Evolutionary conservation across 2,329 filamentous ascomycete genomes (phyloP).

Genomic region (Fusarium sp.): DNA sequence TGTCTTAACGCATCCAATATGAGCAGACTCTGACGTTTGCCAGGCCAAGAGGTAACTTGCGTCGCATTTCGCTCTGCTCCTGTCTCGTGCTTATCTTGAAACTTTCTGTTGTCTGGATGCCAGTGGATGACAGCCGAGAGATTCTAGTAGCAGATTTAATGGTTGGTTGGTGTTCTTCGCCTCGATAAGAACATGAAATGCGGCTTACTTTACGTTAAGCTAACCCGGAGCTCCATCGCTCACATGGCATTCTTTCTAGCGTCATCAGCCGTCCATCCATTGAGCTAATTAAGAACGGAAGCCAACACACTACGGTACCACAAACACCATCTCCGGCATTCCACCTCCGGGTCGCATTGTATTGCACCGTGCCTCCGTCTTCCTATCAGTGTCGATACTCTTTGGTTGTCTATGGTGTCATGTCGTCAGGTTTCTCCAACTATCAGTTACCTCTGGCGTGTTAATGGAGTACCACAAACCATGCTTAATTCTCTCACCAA

Average conservation of each 20-base stretch:
- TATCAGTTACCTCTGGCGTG: background rate
- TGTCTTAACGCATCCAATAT: constrained; percentile 9
- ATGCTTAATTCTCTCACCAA: background rate
- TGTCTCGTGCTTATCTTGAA: constrained; percentile 11
- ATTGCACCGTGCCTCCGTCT: background rate
- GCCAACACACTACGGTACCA: constrained; percentile 18
- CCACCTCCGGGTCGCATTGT: constrained; percentile 16
- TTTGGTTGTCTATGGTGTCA: background rate
- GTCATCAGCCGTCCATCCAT: constrained; percentile 20
- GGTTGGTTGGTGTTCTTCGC: constrained; percentile 24
- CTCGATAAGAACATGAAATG: constrained; percentile 35
- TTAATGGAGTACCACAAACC: background rate
- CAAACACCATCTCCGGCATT: constrained; percentile 32
- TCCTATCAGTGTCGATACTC: background rate
- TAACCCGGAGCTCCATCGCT: constrained; percentile 14
- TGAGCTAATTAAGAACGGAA: constrained; percentile 23
- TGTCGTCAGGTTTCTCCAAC: background rate
- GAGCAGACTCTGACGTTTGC: constrained; percentile 28
- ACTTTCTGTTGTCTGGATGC: background rate
- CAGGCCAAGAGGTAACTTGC: background rate
- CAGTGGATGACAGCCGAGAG: constrained; percentile 7
- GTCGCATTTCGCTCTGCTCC: background rate
- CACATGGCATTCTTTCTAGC: constrained; percentile 41
- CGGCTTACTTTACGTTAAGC: constrained; percentile 9
- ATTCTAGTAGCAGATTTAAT: constrained; percentile 11